phyloP scores from a whole-genome alignment of 768 basidiomycete genomes.

The Suillus hirtellus region DNA sequence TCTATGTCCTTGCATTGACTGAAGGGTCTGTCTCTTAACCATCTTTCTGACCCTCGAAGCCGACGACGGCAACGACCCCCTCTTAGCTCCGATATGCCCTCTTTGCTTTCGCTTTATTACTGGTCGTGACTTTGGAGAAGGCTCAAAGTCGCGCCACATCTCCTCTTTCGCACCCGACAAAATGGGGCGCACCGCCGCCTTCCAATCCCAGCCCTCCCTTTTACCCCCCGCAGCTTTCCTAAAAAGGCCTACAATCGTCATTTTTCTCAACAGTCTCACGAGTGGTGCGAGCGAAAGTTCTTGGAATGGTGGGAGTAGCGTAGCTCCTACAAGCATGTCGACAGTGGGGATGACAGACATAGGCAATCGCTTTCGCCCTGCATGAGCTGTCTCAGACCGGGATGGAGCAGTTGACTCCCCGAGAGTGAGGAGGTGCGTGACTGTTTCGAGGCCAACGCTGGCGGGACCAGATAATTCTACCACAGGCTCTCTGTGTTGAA shows the following conservation, averaged over 20 bases:
- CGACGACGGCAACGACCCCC: constrained; percentile 18
- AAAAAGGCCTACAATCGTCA: constrained; percentile 22
- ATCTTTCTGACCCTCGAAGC: constrained; percentile 27
- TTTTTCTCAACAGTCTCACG: constrained; percentile 23
- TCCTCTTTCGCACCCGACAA: constrained; percentile 18
- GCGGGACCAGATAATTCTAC: constrained; percentile 8
- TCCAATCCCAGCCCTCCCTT: constrained; percentile 27
- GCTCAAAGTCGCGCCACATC: constrained; percentile 20
- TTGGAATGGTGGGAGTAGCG: neutral
- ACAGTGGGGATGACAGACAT: constrained; percentile 16
- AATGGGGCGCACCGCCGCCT: constrained; percentile 16
- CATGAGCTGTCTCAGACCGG: neutral
- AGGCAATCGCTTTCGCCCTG: neutral
- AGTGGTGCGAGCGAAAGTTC: constrained; percentile 25
- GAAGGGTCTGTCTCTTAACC: neutral
- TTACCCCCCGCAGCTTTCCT: constrained; percentile 22
- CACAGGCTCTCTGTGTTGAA: constrained; percentile 7
- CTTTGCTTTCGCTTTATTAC: neutral
- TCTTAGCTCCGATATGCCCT: neutral
- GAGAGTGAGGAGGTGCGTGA: constrained; percentile 26
- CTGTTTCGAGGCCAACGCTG: constrained; percentile 15
- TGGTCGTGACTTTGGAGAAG: neutral
- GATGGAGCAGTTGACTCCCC: constrained; percentile 6
- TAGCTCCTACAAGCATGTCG: constrained; percentile 20
- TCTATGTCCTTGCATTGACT: neutral